Evolutionary conservation across 2,329 filamentous ascomycete species (phyloP), one percentile per base, ranked within the genome.

Genomic region (Dissoconium aciculare): DNA sequence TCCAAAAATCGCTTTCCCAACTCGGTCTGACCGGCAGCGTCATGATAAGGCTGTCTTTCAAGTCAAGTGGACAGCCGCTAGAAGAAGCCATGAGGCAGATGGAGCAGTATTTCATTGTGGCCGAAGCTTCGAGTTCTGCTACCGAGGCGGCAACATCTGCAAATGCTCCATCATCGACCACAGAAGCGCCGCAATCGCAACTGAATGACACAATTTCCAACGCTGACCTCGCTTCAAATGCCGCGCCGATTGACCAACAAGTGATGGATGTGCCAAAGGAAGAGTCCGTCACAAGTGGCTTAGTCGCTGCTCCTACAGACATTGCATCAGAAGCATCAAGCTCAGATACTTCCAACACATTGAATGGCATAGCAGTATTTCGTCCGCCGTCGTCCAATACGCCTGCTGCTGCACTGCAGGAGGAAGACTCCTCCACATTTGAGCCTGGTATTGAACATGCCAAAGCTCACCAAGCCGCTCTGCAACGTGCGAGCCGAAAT

Each of bases 1-100:
- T 95, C 35, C 83, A 94, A 53, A 92, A 92, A 63, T 85, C 82
- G 1, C 57, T 98, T 27, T 75, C 74, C 4, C 82, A 93, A 52
- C 60, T 95, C 11, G 89, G 89, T 0, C 77, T 91, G 47, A 77
- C 72, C 28, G 87, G 89, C 4, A 87, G 70, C 47, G 75, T 81
- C 4, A 59, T 93, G 33, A 66, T 98, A 32, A 70, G 81, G 34
- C 58, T 98, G 36, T 73, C 66, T 17, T 95, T 87, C 58, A 74
- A 69, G 50, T 67, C 67, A 39, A 89, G 81, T 5, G 74, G 78
- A 9, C 72, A 71, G 51, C 84, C 84, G 2, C 58, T 95, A 15
- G 81, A 83, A 43, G 79, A 87, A 40, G 87, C 87, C 6, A 83
- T 93, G 74, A 60, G 64, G 27, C 69, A 87, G 48, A 93, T 95